Base-by-base conservation (phyloP, 177 flowering plant species). In the Vitis hybrid region DNA sequence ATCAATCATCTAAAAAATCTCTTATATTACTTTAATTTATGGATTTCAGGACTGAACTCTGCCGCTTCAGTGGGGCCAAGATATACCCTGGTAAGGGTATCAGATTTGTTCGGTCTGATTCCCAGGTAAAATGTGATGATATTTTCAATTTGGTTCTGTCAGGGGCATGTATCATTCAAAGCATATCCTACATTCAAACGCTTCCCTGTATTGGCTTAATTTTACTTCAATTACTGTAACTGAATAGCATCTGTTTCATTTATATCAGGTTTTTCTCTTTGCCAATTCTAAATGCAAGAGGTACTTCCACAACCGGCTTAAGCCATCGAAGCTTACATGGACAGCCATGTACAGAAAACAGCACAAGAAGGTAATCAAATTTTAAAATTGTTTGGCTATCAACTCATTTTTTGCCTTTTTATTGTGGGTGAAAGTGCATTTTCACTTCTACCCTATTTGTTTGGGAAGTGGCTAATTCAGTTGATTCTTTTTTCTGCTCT, bases 11-110 rank as follows among this genome's bases (percentile, higher is more conserved):
- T 26, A 39, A 39, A 39, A 39, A 39, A 39, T 39, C 45, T 39
- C 45, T 39, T 39, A 39, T 39, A 39, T 39, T 39, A 39, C 45
- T 7, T 5, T 39, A 39, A 39, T 39, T 39, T 39, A 39, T 5
- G 45, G 45, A 39, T 60, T 15, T n/a, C 70, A 86, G 87, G 84
- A 86, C 89, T 2, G 89, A 86, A 58, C 86, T 86, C n/a, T 86
- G 89, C 62, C 89, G 89, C 9, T 86, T 86, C 65, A 86, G 87
- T 63, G 87, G 89, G 5, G 77, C 73, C 20, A 86, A 86, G 84
- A 86, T 86, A 15, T 86, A 86, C 65, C 89, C 89, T 1, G 87
- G 89, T 50, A 84, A 50, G 61, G 89, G 89, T 51, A 86, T 86
- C 74, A 82, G 89, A 75, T 86, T 86, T 59, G 66, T 86, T 49